phyloP scores from a whole-genome alignment of 148 eudicot species.

The Silene conica region DNA sequence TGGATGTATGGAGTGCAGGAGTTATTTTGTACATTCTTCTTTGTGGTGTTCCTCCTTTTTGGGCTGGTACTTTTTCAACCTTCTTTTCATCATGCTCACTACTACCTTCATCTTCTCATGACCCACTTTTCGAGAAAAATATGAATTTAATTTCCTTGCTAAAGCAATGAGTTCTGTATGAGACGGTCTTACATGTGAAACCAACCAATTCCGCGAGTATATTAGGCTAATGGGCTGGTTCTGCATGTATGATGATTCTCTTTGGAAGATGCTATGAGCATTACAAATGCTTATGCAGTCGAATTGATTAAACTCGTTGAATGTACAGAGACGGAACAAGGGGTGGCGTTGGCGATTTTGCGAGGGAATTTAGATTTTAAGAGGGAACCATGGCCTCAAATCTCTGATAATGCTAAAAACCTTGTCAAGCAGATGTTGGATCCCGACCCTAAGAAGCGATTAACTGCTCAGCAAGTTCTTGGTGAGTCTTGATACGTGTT shows the following conservation, averaged over 20 bases:
- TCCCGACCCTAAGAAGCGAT: conserved; percentile 66
- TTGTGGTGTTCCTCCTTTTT: conserved; percentile 93
- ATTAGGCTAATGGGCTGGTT: no score
- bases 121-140: neutral
- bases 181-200: no score
- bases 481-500: conserved; percentile 39
- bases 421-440: conserved; percentile 82
- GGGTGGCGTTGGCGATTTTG: conserved; percentile 81
- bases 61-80: conserved; percentile 60
- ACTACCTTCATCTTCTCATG: neutral
- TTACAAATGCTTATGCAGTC: no score
- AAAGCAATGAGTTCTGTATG: no score
- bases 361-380: conserved; percentile 77
- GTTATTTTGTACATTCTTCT: conserved; percentile 78
- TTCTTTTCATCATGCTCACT: conserved; percentile 8
- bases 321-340: conserved; percentile 76
- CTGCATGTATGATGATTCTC: no score
- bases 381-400: conserved; percentile 92
- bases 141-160: no score
- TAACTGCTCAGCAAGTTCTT: conserved; percentile 87
- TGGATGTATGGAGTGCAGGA: conserved; percentile 92
- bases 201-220: no score
- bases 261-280: no score
- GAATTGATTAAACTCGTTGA: neutral
- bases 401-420: conserved; percentile 73